phyloP scores from a whole-genome alignment of 2,329 filamentous ascomycete species.

The Cytospora piceicola region DNA sequence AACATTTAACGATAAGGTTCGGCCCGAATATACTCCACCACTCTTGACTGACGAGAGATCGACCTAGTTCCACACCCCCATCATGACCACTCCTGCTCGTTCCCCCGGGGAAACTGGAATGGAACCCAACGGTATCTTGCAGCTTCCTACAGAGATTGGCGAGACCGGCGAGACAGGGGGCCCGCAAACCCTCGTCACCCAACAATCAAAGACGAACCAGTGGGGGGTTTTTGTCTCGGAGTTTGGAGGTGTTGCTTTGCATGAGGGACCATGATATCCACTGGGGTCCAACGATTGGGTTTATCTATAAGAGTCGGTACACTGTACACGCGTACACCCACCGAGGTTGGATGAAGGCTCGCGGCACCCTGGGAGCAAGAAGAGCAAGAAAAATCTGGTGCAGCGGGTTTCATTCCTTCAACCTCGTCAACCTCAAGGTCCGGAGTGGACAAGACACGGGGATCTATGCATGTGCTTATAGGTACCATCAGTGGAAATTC shows the following conservation, averaged over 20 bases:
- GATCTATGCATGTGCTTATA: too few species aligned
- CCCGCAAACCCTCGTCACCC: neutral
- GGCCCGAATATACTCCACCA: neutral
- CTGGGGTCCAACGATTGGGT: neutral
- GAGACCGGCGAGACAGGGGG: conserved; percentile 5
- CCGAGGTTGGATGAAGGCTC: neutral
- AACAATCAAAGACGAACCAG: neutral
- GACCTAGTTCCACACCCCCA: neutral
- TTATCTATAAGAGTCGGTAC: neutral
- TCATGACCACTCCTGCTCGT: neutral
- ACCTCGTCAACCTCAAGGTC: neutral
- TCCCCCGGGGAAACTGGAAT: neutral
- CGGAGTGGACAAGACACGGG: neutral
- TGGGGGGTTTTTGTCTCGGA: neutral
- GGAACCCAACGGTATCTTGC: conserved; percentile 20
- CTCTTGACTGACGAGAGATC: neutral
- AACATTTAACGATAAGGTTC: neutral
- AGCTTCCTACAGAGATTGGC: conserved; percentile 16
- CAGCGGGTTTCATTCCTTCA: too few species aligned
- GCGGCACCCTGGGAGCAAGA: neutral
- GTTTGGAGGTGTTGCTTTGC: neutral
- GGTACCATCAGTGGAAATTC: too few species aligned
- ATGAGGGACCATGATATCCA: neutral
- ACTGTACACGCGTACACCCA: neutral
- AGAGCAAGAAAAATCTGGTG: neutral